Evolutionary conservation across 2,329 filamentous ascomycete species (phyloP).

Genomic region (Lithohypha guttulata): DNA sequence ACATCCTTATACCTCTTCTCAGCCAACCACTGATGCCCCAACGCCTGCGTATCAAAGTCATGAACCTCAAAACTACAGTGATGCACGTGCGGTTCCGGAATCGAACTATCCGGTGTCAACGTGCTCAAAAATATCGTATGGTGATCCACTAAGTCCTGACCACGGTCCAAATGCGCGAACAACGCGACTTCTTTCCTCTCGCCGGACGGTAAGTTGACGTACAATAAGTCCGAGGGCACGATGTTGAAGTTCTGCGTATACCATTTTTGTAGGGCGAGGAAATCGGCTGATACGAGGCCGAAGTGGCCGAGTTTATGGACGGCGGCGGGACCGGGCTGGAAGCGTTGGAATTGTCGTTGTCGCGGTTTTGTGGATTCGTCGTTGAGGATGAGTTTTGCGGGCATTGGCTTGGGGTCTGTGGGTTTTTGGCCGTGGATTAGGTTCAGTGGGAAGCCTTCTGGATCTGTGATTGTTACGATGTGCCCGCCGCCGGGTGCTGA

Average conservation of each 20-base stretch:
- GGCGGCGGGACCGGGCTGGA: constrained; percentile 38
- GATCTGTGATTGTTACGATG: constrained; percentile 21
- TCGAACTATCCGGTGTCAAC: constrained; percentile 11
- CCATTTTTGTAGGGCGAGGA: constrained; percentile 30
- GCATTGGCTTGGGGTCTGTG: constrained; percentile 12
- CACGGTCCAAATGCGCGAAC: constrained; percentile 43
- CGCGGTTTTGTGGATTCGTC: constrained; percentile 30
- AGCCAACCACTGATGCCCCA: constrained; percentile 59
- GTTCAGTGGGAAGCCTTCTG: constrained; percentile 23
- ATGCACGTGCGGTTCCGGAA: constrained; percentile 43
- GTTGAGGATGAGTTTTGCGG: constrained; percentile 28
- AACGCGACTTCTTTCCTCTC: constrained; percentile 27
- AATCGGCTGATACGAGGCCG: constrained; percentile 32
- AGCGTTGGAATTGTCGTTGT: constrained; percentile 31
- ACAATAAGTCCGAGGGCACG: constrained; percentile 36
- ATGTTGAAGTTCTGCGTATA: constrained; percentile 40
- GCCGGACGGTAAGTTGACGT: constrained; percentile 22
- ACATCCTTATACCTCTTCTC: constrained; percentile 52
- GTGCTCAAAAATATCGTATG: constrained; percentile 42
- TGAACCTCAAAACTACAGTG: constrained; percentile 61
- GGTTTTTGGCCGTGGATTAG: constrained; percentile 21
- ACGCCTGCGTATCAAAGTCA: constrained; percentile 58
- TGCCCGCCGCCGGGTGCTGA: constrained; percentile 22
- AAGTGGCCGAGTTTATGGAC: constrained; percentile 43
- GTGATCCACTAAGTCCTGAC: constrained; percentile 38